Base-by-base conservation (phyloP, 1,284 basidiomycete genomes). In the Cryptococcus sp. region DNA sequence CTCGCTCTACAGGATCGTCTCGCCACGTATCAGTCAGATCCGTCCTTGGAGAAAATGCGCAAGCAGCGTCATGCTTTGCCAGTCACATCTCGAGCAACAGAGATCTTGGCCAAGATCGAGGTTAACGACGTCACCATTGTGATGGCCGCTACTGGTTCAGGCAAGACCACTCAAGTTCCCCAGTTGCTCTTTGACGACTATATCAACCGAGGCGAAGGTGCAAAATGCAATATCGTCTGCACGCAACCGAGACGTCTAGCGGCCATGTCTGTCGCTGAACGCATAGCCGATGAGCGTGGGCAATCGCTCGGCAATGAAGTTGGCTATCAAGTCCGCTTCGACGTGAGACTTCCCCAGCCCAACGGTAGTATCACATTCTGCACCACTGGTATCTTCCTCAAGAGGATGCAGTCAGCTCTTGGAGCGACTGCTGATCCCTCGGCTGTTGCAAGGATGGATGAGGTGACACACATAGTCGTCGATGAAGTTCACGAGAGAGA, bases 401-500 rank as follows among this genome's bases (percentile, higher is more conserved):
- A 90, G 69, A 83, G 89, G 57, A 85, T 97, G 76, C 95, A 97
- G 77, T 85, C 85, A 11, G 86, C 88, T 17, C 81, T 96, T 8
- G 73, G 77, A 40, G 64, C 64, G 77, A 83, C 48, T 80, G 70
- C 70, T 13, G 73, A 77, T 38, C 52, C 67, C 15, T 64, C 59
- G 34, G 66, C 66, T 23, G 63, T 70, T 43, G 66, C 78, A 25
- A 80, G 79, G 59, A 81, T 97, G 63, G 93, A 97, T 68, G 82
- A 86, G 55, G 83, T 96, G 48, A 93, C 93, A 8, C 94, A 98
- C 78, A 85, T 98, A 59, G 80, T 97, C 41, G 90, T 97, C 44
- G 94, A 99, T 76, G 94, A 99, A 78, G 94, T 95, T 3, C 94
- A 99, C 76, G 93, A 97, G 78, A 87, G 94, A 34, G 93, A 96